These are phyloP conservation scores for Blastocystis sp. DNA, from an alignment of 352 stramenopile species.

Conservation along the genomic window DNA sequence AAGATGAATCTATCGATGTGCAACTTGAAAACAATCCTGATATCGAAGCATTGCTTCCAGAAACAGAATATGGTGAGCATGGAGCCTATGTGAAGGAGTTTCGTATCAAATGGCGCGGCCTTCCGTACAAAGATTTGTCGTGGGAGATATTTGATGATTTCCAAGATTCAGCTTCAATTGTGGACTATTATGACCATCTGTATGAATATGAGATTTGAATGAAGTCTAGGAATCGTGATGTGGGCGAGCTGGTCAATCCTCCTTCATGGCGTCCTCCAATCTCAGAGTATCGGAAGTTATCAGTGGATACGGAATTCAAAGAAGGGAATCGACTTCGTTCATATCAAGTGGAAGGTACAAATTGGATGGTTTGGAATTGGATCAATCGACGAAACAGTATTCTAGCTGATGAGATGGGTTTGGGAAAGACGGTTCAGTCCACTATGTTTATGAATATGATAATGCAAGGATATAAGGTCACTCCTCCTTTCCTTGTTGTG, in stretches of 20 bases:
- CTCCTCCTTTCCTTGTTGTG: constrained; percentile 95
- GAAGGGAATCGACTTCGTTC: constrained; percentile 84
- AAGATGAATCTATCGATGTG: constrained; percentile 78
- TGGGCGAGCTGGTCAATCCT: background rate
- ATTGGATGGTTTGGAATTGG: constrained; percentile 98
- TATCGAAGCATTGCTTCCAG: constrained; percentile 73
- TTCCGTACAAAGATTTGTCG: constrained; percentile 92
- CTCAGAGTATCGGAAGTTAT: constrained; percentile 70
- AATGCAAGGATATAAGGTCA: constrained; percentile 83
- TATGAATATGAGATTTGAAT: background rate
- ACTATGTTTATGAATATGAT: constrained; percentile 91
- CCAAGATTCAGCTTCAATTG: constrained; percentile 77
- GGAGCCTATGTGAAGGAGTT: constrained; percentile 81
- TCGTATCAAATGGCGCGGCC: constrained; percentile 96
- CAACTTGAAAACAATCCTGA: constrained; percentile 77
- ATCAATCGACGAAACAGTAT: constrained; percentile 94
- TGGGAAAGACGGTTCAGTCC: constrained; percentile 80
- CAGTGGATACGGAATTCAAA: constrained; percentile 72
- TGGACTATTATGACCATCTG: constrained; percentile 76
- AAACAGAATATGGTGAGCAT: constrained; percentile 75
- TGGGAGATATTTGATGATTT: constrained; percentile 97
- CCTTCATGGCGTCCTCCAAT: constrained; percentile 67
- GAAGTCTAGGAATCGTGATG: constrained; percentile 43
- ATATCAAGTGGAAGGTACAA: constrained; percentile 98
- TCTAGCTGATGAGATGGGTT: constrained; percentile 97